These are phyloP conservation scores for Gyrodon lividus DNA, from an alignment of 768 basidiomycete species.

Conservation along the genomic window DNA sequence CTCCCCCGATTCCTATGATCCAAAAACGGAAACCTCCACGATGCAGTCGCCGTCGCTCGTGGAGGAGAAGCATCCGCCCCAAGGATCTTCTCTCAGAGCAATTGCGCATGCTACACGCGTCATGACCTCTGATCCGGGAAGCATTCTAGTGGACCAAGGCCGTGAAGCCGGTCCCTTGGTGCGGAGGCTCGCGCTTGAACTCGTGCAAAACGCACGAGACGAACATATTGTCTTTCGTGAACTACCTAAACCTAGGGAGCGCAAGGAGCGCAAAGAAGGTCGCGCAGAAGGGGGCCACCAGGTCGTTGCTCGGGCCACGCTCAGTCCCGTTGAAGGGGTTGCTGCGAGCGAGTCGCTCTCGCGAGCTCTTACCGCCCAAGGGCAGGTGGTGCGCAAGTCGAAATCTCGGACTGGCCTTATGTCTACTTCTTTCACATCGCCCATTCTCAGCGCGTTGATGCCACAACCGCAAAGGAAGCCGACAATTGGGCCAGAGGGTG, in stretches of 20 bases:
- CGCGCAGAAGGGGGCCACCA: constrained; percentile 28
- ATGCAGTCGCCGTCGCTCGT: constrained; percentile 23
- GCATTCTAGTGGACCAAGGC: constrained; percentile 72
- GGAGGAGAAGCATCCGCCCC: constrained; percentile 37
- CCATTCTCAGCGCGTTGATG: constrained; percentile 61
- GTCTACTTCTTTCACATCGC: constrained; percentile 47
- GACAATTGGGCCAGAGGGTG: constrained; percentile 27
- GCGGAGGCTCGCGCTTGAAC: constrained; percentile 59
- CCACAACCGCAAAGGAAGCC: constrained; percentile 48
- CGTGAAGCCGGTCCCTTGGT: constrained; percentile 61
- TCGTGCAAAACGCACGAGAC: constrained; percentile 68
- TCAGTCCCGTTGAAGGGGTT: constrained; percentile 39
- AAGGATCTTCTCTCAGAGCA: constrained; percentile 70
- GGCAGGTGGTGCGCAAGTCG: constrained; percentile 32
- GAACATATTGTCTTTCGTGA: constrained; percentile 48
- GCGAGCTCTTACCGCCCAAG: constrained; percentile 43
- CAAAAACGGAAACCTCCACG: constrained; percentile 27
- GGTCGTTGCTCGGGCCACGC: constrained; percentile 40
- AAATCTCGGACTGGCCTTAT: constrained; percentile 38
- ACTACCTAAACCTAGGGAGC: constrained; percentile 43
- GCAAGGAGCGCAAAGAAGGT: constrained; percentile 36
- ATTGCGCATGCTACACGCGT: constrained; percentile 82
- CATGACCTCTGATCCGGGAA: constrained; percentile 78
- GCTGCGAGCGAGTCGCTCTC: constrained; percentile 49
- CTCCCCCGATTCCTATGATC: constrained; percentile 20